Base-by-base conservation (phyloP, 2,329 filamentous ascomycete genomes). In the Arthrobotrys pseudoclavata region DNA sequence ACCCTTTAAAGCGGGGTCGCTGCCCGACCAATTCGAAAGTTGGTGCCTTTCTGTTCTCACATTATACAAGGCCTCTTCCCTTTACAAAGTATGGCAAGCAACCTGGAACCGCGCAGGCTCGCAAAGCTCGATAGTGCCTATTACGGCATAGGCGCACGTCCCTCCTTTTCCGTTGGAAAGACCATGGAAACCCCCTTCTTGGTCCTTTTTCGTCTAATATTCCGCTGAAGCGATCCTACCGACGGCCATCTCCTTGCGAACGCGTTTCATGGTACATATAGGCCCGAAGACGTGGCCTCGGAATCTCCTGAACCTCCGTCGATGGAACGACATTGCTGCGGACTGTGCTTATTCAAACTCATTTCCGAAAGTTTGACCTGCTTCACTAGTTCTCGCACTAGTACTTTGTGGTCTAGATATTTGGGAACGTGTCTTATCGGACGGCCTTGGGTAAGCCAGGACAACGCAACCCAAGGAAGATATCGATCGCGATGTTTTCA, bases 101-200 rank as follows among this genome's bases (percentile, higher is more conserved):
- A 20, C 52, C 45, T 50, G 57, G 31, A 76, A 76, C 64, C 72
- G 72, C 72, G 72, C 69, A 53, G 60, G 61, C 66, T 57, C 69
- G 66, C 72, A 69, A 69, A 66, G 48, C 55, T 77, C 74, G 74
- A 77, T 61, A 77, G 24, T 68, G 74, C 74, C 74, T 77, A 57
- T 68, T 68, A 26, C 60, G 74, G 74, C 74, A 76, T 37, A 77
- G 61, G 61, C 74, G 74, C 74, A 63, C 37, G 18, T 60, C 34
- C 55, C 34, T 22, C 20, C 34, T 40, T 37, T 26, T 20, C 55
- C 34, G 34, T 22, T 60, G 55, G 15, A 10, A 42, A 42, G 55
- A 34, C 34, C 31, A 34, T 34, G 55, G 55, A 60, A 42, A 24
- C 34, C 31, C 31, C 55, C 55, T 24, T 40, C 34, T 24, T 42